Evolutionary conservation across 495 filamentous ascomycete species (phyloP).

Genomic region (Hypoxylon fuscum): DNA sequence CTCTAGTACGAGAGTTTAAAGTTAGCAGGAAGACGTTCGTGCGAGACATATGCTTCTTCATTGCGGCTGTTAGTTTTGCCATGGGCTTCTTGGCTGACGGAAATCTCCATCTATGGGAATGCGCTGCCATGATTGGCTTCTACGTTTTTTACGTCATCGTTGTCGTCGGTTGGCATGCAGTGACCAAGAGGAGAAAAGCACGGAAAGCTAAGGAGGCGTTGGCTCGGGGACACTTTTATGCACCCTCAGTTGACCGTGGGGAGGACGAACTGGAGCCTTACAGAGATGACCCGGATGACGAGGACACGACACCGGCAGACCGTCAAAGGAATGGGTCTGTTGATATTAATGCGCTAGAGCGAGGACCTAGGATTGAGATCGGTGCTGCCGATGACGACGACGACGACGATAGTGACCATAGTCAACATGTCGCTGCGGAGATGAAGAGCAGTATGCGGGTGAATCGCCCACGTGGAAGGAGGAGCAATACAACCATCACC

Average conservation of each 20-base stretch:
- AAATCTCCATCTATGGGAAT: conserved; percentile 86
- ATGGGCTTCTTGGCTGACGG: conserved; percentile 90
- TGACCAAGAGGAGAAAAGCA: conserved; percentile 67
- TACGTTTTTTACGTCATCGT: conserved; percentile 91
- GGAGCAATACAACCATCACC: conserved; percentile 78
- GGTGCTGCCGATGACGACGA: conserved; percentile 67
- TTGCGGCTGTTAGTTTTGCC: conserved; percentile 85
- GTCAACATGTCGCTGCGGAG: conserved; percentile 77
- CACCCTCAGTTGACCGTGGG: conserved; percentile 54
- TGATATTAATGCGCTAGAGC: conserved; percentile 79
- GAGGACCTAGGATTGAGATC: conserved; percentile 59
- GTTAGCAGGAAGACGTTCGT: conserved; percentile 90
- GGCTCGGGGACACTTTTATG: conserved; percentile 76
- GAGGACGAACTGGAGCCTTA: conserved; percentile 72
- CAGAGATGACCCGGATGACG: conserved; percentile 74
- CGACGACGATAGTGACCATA: conserved; percentile 79
- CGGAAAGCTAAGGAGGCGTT: conserved; percentile 70
- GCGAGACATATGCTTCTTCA: conserved; percentile 93
- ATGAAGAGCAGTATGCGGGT: conserved; percentile 94
- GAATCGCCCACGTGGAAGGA: conserved; percentile 70
- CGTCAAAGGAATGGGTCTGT: conserved; percentile 60
- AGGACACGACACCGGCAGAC: conserved; percentile 67
- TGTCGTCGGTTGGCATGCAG: conserved; percentile 95
- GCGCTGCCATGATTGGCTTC: conserved; percentile 85
- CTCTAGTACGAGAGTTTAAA: conserved; percentile 88